A percentile compares a stretch with the other conserved stretches of the same genome.
phyloP scores from a whole-genome alignment of 2,329 filamentous ascomycete species.

The Cyphellophora attinorum region DNA sequence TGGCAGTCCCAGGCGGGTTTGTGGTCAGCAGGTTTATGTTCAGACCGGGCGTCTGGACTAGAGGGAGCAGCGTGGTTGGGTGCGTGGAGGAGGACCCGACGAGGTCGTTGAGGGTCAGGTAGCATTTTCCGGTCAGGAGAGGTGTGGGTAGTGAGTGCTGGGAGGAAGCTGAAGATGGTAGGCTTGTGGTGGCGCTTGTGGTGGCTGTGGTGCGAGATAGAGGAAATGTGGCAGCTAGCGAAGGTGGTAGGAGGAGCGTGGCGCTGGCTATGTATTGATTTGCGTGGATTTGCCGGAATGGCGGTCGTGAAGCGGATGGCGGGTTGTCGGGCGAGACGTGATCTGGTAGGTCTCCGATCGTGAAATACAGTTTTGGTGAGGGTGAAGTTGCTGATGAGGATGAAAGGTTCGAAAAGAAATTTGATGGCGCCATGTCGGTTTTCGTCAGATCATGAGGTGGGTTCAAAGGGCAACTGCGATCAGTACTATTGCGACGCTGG shows the following conservation, averaged over 20 bases:
- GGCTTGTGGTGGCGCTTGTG: no score
- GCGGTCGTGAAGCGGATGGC: slow-evolving; percentile 63
- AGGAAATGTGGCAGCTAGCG: no score
- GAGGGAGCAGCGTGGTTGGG: slow-evolving; percentile 28
- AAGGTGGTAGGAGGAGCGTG: slow-evolving; percentile 69
- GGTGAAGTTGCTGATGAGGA: no score
- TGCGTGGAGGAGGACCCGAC: background rate
- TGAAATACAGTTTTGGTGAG: slow-evolving; percentile 48
- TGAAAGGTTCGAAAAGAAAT: no score
- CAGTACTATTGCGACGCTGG: no score
- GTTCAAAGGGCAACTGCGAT: no score
- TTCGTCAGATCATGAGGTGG: no score
- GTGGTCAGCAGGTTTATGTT: slow-evolving; percentile 77
- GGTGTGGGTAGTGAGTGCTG: no score
- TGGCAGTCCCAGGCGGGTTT: slow-evolving; percentile 60
- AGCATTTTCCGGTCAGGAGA: no score
- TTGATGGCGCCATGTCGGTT: no score
- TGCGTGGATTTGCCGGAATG: slow-evolving; percentile 59
- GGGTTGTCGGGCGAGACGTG: slow-evolving; percentile 63
- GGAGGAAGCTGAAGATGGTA: no score
- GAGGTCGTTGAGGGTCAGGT: slow-evolving; percentile 21
- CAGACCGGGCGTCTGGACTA: slow-evolving; percentile 61
- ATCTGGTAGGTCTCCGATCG: slow-evolving; percentile 45
- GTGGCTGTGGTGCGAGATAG: no score
- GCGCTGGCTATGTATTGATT: slow-evolving; percentile 59